These are phyloP conservation scores for Neopestalotiopsis clavispora DNA, from an alignment of 2,329 filamentous ascomycete genomes.

Conservation along the genomic window DNA sequence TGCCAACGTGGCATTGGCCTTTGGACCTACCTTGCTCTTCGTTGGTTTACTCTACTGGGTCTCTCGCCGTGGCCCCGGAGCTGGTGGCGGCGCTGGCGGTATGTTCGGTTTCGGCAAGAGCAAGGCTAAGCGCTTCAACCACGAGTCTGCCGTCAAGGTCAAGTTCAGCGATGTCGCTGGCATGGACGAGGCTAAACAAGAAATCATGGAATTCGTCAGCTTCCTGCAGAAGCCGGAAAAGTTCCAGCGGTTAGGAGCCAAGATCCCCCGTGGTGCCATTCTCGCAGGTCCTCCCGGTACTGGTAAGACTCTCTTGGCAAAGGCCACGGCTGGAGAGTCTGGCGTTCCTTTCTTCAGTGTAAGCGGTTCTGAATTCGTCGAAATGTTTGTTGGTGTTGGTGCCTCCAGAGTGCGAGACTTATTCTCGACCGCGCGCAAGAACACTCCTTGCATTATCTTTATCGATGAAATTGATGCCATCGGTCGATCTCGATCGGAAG, in stretches of 20 bases:
- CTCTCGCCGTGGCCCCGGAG: conserved; percentile 69
- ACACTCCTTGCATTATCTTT: conserved; percentile 97
- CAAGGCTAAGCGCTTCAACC: conserved; percentile 95
- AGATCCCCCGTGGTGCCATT: conserved; percentile 96
- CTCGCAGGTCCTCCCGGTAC: conserved; percentile 97
- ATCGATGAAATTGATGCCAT: conserved; percentile 99
- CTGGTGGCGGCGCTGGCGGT: conserved; percentile 69
- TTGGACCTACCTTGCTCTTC: conserved; percentile 86
- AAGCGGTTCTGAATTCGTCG: conserved; percentile 97
- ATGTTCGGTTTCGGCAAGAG: conserved; percentile 97
- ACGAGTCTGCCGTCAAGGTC: conserved; percentile 94
- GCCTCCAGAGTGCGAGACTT: conserved; percentile 93
- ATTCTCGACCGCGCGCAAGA: conserved; percentile 93
- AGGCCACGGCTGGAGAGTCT: conserved; percentile 96
- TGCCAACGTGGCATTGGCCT: conserved; percentile 74
- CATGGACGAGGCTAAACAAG: conserved; percentile 96
- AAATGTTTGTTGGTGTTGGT: conserved; percentile 99
- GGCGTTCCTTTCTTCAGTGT: conserved; percentile 98
- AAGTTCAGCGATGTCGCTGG: conserved; percentile 97
- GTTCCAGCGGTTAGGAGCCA: conserved; percentile 93
- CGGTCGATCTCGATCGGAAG: conserved; percentile 85
- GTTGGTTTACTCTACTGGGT: conserved; percentile 83
- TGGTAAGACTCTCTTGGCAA: conserved; percentile 95
- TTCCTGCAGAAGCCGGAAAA: conserved; percentile 93
- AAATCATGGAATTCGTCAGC: conserved; percentile 99